Evolutionary conservation across 257 asterid genomes (phyloP), one percentile per base, ranked within the genome.

Genomic region (Plantago ovata): DNA sequence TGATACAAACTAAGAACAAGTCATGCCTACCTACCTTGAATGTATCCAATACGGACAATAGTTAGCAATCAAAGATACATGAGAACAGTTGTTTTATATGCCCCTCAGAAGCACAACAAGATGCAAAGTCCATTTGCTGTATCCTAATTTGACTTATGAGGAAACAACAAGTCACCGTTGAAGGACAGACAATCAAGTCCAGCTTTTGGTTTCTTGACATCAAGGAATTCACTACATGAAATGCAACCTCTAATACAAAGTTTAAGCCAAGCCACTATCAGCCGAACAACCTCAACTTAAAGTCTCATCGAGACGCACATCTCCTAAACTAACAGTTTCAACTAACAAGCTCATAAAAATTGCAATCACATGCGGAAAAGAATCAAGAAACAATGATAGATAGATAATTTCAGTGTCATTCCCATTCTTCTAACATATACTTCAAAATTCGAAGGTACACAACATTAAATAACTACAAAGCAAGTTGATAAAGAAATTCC

Each of bases 391-490:
- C n/a, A n/a, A n/a, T n/a, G n/a, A n/a, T n/a, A n/a, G n/a, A n/a
- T 20, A 15, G 2, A 55, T 46, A 60, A 42, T 19, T 41, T 23
- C 38, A 42, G 6, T 9, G 23, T 49, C 36, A 11, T 18, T 33
- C 10, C 16, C n/a, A n/a, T 45, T 13, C 38, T 33, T 33, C 58
- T 46, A 38, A 54, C 19, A 50, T 15, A 47, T 40, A 3, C 23
- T 56, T 44, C 50, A 14, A n/a, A n/a, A 33, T 11, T 20, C 38
- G 14, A 52, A 59, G 38, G 41, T 55, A 71, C 64, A 53, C 20
- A 39, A 53, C 7, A 32, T 39, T 53, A 49, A 63, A 50, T 38
- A 41, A 44, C 32, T n/a, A 50, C 48, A 38, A n/a, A 57, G 64
- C 32, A 60, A 36, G 52, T 22, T 45, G 47, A 58, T 56, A 61